phyloP scores from a whole-genome alignment of 306 rosid genomes.

The Cicer arietinum region DNA sequence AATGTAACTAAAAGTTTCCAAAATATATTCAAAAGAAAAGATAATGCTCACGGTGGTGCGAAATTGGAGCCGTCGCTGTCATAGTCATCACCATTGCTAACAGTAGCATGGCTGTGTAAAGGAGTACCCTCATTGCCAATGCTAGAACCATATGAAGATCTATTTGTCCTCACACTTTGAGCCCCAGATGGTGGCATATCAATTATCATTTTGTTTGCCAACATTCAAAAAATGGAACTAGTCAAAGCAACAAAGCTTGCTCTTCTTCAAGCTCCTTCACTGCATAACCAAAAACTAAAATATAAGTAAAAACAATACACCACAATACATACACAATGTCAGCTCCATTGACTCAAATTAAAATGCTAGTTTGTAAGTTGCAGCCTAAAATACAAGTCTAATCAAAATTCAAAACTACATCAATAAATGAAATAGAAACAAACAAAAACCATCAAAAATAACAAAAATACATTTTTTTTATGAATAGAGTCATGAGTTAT shows the following conservation, averaged over 20 bases:
- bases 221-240: slow-evolving; percentile 40
- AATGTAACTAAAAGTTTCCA: not conserved
- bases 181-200: slow-evolving; percentile 63
- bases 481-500: slow-evolving; percentile 4
- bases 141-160: slow-evolving; percentile 70
- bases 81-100: slow-evolving; percentile 67
- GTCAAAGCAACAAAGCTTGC: slow-evolving; percentile 37
- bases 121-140: slow-evolving; percentile 65
- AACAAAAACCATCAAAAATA: not conserved
- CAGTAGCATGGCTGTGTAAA: slow-evolving; percentile 51
- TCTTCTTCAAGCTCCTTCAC: slow-evolving; percentile 35
- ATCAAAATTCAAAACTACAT: slow-evolving; percentile 10
- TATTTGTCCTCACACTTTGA: slow-evolving; percentile 68
- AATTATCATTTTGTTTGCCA: slow-evolving; percentile 61
- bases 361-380: slow-evolving; percentile 7
- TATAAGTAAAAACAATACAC: not conserved
- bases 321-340: not conserved
- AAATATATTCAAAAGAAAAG: slow-evolving; percentile 16
- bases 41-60: slow-evolving; percentile 75
- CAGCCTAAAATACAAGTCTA: slow-evolving; percentile 22
- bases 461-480: not conserved
- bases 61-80: slow-evolving; percentile 75
- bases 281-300: slow-evolving; percentile 32
- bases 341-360: slow-evolving; percentile 15
- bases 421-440: slow-evolving; percentile 1